Evolutionary conservation across 352 stramenopile genomes (phyloP).

Genomic region (Phytophthora sp.): DNA sequence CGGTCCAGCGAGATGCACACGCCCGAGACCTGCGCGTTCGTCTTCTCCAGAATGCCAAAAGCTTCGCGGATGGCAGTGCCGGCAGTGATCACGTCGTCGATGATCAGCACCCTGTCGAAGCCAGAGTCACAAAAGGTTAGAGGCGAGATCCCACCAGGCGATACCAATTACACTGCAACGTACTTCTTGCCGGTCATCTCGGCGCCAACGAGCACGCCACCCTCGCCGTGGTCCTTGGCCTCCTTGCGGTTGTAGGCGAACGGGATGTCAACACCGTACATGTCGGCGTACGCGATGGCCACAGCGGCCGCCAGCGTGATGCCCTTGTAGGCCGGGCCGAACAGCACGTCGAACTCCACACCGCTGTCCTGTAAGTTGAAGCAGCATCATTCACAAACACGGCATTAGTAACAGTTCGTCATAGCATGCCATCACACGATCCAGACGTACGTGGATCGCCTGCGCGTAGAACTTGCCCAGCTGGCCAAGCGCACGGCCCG

Average conservation of each 20-base stretch:
- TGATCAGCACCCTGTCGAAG: conserved; percentile 92
- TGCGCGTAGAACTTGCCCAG: conserved; percentile 95
- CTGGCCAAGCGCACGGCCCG: conserved; percentile 91
- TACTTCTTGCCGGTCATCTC: conserved; percentile 94
- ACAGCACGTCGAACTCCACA: conserved; percentile 98
- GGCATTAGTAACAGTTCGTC: conserved; percentile 3
- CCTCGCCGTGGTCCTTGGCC: conserved; percentile 99
- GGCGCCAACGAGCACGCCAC: conserved; percentile 95
- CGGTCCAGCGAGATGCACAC: conserved; percentile 98
- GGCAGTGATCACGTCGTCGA: conserved; percentile 99
- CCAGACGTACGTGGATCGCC: conserved; percentile 85
- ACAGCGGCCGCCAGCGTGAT: conserved; percentile 97
- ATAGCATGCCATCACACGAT: not conserved
- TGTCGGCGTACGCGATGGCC: conserved; percentile 91
- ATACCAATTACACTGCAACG: not conserved
- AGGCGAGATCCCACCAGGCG: not conserved
- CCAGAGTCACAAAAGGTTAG: conserved; percentile 2
- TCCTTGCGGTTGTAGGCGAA: conserved; percentile 99
- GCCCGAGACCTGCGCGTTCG: conserved; percentile 93
- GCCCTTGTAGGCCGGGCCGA: conserved; percentile 99
- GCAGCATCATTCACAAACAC: conserved; percentile 3
- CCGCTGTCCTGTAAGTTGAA: conserved; percentile 67
- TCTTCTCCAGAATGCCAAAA: conserved; percentile 89
- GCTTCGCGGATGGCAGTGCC: conserved; percentile 98
- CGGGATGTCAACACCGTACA: conserved; percentile 92